Percentiles rank a stretch among this genome's conserved stretches.
These are phyloP conservation scores for Beauveria pseudobassiana DNA, from an alignment of 2,329 filamentous ascomycete genomes.

Conservation along the genomic window DNA sequence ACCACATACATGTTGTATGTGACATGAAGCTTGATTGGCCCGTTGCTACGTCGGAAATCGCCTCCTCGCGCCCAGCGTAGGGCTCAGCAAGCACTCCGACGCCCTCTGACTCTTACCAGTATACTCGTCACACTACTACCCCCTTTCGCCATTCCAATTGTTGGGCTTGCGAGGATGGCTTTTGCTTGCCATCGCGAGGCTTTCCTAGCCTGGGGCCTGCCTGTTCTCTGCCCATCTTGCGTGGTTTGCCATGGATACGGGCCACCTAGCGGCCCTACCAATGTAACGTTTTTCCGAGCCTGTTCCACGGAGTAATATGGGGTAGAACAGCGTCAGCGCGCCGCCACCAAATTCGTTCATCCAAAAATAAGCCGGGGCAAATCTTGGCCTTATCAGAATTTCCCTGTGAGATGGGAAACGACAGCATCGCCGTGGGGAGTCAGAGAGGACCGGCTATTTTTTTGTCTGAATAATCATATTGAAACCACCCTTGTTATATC, in stretches of 20 bases:
- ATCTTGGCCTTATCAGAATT: neutral
- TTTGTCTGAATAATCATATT: too few relatives aligned
- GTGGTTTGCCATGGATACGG: neutral
- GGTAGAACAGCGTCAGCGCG: neutral
- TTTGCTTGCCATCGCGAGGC: neutral
- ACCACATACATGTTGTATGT: neutral
- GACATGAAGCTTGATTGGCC: neutral
- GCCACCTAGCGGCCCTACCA: neutral
- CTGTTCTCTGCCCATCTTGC: neutral
- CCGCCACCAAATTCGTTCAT: neutral
- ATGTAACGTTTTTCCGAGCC: constrained; percentile 1
- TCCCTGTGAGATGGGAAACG: neutral
- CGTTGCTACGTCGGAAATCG: neutral
- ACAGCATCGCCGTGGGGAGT: too few relatives aligned
- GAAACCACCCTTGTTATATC: too few relatives aligned
- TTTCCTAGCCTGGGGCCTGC: neutral
- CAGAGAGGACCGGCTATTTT: too few relatives aligned
- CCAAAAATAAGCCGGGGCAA: neutral
- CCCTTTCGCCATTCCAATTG: neutral
- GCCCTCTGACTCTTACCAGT: neutral
- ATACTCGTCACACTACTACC: neutral
- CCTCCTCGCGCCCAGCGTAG: neutral
- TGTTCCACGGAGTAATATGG: neutral
- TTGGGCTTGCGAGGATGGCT: neutral
- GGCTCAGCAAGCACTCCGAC: neutral